Conservation (phyloP, 1,284 basidiomycete genomes). For the Phenoliferia sp. region DNA sequence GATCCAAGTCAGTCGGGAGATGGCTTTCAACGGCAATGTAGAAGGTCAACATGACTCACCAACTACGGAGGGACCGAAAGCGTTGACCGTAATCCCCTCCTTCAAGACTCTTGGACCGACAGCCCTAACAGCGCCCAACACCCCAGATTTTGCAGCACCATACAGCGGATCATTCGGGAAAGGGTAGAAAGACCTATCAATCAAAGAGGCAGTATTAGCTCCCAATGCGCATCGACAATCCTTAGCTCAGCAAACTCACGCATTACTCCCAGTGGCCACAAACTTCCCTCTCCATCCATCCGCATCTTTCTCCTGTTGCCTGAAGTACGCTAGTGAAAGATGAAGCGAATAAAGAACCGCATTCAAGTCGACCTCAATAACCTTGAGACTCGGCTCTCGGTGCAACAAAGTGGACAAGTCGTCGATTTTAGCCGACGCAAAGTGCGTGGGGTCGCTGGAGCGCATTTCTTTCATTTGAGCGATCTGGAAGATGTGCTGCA, state of each 20-base stretch:
- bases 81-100: constrained; percentile 35
- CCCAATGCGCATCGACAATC: neutral
- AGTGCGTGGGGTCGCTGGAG: constrained; percentile 26
- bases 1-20: neutral
- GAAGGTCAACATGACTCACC: constrained; percentile 1
- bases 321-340: constrained; percentile 30
- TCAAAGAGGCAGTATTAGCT: neutral
- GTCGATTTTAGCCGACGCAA: constrained; percentile 8
- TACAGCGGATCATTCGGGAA: constrained; percentile 35
- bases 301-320: constrained; percentile 25
- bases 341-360: constrained; percentile 27
- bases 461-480: constrained; percentile 29
- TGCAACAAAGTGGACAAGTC: constrained; percentile 11
- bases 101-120: constrained; percentile 24
- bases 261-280: constrained; percentile 32
- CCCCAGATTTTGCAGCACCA: constrained; percentile 15
- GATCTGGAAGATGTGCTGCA: constrained; percentile 10
- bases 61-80: constrained; percentile 30
- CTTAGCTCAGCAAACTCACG: constrained; percentile 14
- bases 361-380: constrained; percentile 30
- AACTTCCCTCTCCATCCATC: constrained; percentile 34
- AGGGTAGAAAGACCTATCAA: constrained; percentile 23
- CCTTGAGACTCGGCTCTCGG: constrained; percentile 16
- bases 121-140: constrained; percentile 22
- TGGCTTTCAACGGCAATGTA: neutral